Conservation (phyloP, 257 asterid genomes). For the Fraxinus anomala region DNA sequence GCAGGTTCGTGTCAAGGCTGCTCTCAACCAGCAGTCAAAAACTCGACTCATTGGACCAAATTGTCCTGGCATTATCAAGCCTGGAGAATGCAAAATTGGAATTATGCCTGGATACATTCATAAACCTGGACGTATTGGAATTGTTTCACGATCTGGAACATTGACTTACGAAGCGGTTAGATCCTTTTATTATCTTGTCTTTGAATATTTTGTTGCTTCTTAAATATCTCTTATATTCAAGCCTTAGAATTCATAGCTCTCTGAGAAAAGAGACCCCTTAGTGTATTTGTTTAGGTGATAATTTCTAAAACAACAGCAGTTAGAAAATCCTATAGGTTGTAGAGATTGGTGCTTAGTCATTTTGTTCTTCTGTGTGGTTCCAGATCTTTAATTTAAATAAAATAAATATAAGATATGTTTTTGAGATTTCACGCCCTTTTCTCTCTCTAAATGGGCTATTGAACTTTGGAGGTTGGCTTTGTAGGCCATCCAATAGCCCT, state of each 20-base stretch:
- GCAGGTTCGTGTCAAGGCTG: constrained; percentile 86
- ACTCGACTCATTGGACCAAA: constrained; percentile 95
- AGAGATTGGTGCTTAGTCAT: background rate
- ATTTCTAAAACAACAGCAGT: background rate
- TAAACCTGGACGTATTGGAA: constrained; percentile 95
- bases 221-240: constrained; percentile 4
- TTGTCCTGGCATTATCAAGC: constrained; percentile 98
- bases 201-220: background rate
- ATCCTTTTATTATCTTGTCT: constrained; percentile 20
- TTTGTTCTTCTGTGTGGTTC: background rate
- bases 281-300: background rate
- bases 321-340: background rate
- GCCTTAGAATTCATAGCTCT: background rate
- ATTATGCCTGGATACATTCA: constrained; percentile 99
- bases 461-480: too few relatives aligned
- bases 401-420: too few relatives aligned
- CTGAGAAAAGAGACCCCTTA: background rate
- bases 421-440: too few relatives aligned
- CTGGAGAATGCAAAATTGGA: constrained; percentile 98
- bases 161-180: constrained; percentile 91
- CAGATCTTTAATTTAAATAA: background rate
- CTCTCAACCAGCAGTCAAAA: constrained; percentile 77
- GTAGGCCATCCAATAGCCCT: too few relatives aligned
- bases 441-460: too few relatives aligned
- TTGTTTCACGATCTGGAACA: constrained; percentile 91